Evolutionary conservation across 106 monocot genomes (phyloP), one percentile per base, ranked within the genome.

Genomic region (Triglochin maritima): DNA sequence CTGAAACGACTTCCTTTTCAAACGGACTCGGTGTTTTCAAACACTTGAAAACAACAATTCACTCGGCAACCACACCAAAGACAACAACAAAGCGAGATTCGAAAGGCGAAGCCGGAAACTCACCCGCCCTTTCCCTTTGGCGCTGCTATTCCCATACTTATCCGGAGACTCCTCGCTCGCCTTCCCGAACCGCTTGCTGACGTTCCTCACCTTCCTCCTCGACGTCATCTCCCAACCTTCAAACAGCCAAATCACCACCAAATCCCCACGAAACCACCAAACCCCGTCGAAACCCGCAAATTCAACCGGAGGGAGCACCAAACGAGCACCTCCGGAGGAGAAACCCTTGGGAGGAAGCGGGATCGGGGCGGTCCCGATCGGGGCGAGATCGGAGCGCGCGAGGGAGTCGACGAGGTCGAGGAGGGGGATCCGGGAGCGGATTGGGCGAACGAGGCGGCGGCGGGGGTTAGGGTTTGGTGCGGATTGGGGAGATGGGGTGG

Each of bases 111-210:
- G 42, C 16, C 50, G 15, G 49, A 50, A 45, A 65, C 80, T 71
- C 63, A 80, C 84, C 52, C 70, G 67, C 17, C 49, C 53, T 44
- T 78, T 85, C 17, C 15, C 68, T 72, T 72, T 85, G 50, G 49
- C 76, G 60, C 60, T 3, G 46, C 56, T 63, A 9, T 60, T 8
- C 12, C 49, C 61, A 3, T 71, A 76, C 68, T 67, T 76, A 6
- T 78, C 74, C 66, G 71, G 69, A 56, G 59, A 75, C 13, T 76
- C 75, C 45, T 69, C 75, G 15, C 41, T 76, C 4, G 41, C 48
- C 68, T 81, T 76, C 44, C 49, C 47, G 11, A 69, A 44, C 13
- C 55, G 52, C 68, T 78, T 78, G 59, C 60, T 75, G 6, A 67
- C 54, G 9, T 48, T 43, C 17, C 75, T 62, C 44, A 68, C 59